Percentiles rank a stretch among this genome's conserved stretches.
Conservation (phyloP, 176 grass and related monocot species). For the Zoysia pacifica region DNA sequence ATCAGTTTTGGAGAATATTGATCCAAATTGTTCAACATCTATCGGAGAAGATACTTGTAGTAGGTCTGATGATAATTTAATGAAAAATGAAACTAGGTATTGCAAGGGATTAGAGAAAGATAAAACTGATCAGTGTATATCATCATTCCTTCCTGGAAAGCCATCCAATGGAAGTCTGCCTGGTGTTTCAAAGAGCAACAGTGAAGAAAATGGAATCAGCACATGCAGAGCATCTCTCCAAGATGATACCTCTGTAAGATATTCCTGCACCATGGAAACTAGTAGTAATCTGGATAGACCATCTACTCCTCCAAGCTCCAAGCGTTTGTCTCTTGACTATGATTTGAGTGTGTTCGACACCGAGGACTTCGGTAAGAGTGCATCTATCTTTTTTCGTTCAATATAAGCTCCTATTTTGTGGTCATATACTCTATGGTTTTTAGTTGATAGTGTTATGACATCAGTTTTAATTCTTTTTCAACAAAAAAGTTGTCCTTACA, state of each 20-base stretch:
- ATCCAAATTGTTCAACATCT: constrained; percentile 40
- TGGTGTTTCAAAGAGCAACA: constrained; percentile 19
- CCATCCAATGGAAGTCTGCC: constrained; percentile 19
- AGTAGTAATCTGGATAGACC: constrained; percentile 30
- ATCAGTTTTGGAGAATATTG: constrained; percentile 64
- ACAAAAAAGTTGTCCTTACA: neutral
- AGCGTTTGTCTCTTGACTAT: neutral
- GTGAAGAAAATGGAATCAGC: constrained; percentile 26
- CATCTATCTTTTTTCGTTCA: neutral
- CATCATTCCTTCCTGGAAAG: constrained; percentile 17
- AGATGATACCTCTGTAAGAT: neutral
- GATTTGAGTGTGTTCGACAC: constrained; percentile 23
- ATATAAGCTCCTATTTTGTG: neutral
- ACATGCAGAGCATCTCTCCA: constrained; percentile 20
- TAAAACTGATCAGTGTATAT: constrained; percentile 25
- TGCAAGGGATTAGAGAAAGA: constrained; percentile 30
- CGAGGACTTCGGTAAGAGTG: constrained; percentile 45
- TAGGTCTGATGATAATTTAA: constrained; percentile 18
- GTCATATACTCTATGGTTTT: neutral
- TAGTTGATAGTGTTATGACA: neutral
- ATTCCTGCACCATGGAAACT: neutral
- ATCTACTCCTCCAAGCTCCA: constrained; percentile 37
- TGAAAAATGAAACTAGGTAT: constrained; percentile 32
- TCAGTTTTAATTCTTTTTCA: neutral
- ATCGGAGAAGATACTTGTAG: constrained; percentile 34